Evolutionary conservation across 2,329 filamentous ascomycete species (phyloP).

Genomic region (Colletotrichum trifolii): DNA sequence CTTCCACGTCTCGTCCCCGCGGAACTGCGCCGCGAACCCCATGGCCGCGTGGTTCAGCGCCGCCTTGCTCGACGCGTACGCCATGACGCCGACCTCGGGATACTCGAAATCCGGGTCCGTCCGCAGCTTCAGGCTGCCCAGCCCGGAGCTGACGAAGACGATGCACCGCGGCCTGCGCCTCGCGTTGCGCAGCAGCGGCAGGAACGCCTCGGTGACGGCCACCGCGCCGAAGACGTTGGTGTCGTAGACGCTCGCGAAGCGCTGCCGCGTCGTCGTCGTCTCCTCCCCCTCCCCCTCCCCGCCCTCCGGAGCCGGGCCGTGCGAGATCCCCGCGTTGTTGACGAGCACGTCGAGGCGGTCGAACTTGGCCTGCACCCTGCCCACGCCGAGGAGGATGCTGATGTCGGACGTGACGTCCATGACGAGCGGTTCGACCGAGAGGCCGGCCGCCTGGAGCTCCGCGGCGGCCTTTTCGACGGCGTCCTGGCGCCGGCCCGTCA

Average conservation of each 20-base stretch:
- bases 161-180: constrained; percentile 10
- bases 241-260: constrained; percentile 65
- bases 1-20: constrained; percentile 22
- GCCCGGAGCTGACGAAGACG: constrained; percentile 25
- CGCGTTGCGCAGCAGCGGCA: constrained; percentile 46
- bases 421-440: constrained; percentile 46
- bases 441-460: constrained; percentile 10
- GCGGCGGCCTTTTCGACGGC: constrained; percentile 24
- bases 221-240: constrained; percentile 70
- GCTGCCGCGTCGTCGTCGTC: constrained; percentile 54
- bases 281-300: constrained; percentile 59
- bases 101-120: not conserved
- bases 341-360: constrained; percentile 68
- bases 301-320: constrained; percentile 46
- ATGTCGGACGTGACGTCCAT: constrained; percentile 66
- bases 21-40: constrained; percentile 13
- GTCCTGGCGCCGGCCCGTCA: constrained; percentile 23
- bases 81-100: constrained; percentile 1
- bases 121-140: constrained; percentile 21
- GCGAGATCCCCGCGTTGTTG: constrained; percentile 71
- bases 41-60: constrained; percentile 28
- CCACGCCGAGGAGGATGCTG: constrained; percentile 45
- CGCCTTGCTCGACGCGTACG: constrained; percentile 30
- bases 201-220: constrained; percentile 58
- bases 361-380: constrained; percentile 57